Evolutionary conservation across 805 yeast genomes (phyloP).

Genomic region (Candida palmyrensis): DNA sequence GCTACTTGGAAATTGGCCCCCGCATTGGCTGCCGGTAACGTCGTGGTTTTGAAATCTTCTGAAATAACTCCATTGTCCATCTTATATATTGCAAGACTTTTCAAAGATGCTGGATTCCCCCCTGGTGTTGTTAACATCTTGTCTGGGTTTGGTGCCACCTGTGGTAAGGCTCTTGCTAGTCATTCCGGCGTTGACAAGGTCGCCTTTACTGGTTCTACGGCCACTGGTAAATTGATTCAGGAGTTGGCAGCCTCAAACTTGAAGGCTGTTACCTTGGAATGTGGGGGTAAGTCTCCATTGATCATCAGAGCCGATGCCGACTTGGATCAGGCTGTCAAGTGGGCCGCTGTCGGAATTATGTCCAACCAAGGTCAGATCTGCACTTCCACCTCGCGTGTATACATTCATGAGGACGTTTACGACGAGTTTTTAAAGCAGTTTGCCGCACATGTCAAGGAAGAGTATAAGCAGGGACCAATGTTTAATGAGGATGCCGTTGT

Average conservation of each 20-base stretch:
- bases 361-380: constrained; percentile 65
- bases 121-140: constrained; percentile 71
- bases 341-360: constrained; percentile 65
- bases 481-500: constrained; percentile 43
- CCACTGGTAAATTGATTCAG: constrained; percentile 63
- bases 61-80: constrained; percentile 73
- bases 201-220: constrained; percentile 64
- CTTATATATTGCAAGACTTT: constrained; percentile 53
- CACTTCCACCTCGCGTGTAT: constrained; percentile 40
- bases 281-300: constrained; percentile 71
- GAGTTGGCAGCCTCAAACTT: constrained; percentile 54
- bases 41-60: constrained; percentile 66
- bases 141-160: constrained; percentile 63
- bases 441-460: constrained; percentile 39
- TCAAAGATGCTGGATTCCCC: constrained; percentile 67
- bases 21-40: constrained; percentile 77
- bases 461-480: constrained; percentile 55
- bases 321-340: constrained; percentile 58
- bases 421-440: constrained; percentile 47
- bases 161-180: constrained; percentile 62
- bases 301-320: constrained; percentile 61
- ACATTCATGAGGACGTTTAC: constrained; percentile 36
- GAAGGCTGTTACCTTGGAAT: constrained; percentile 63
- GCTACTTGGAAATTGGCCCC: constrained; percentile 81
- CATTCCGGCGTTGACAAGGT: constrained; percentile 56